Base-by-base conservation (phyloP, 345 rosid species). In the Eutrema yunnanense region DNA sequence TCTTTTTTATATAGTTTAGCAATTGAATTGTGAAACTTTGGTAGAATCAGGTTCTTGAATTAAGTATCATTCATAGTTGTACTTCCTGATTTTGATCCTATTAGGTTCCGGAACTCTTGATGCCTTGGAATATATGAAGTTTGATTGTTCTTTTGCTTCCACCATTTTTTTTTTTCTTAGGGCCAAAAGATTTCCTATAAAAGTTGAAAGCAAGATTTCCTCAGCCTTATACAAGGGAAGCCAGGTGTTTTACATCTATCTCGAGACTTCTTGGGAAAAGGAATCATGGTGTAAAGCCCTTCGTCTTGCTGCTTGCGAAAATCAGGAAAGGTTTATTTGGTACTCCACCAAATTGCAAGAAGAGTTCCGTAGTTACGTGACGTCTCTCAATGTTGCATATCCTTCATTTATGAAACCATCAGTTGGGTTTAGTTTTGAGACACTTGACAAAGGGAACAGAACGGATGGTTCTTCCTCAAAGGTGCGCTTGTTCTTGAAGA, bases 281-380 rank as follows among this genome's bases (percentile, higher is more conserved):
- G 98, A 95, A 76, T 85, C 98, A 3, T 95, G 99, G 99, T 95
- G 98, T 78, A 88, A 86, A 81, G 84, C 96, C 36, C 94, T 95
- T 33, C 99, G 97, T 77, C 84, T 86, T 66, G 97, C 92, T 80
- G 81, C 97, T 58, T 85, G 92, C 63, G 81, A 87, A 12, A 86
- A 87, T 71, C 83, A 80, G 46, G 83, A 83, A 66, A 87, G 73
- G 48, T 83, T 85, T 50, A 69, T 77, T 30, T 88, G 96, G 96
- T 60, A 60, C 58, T 82, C 87, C 73, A 57, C 82, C 64, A 84
- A 81, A 75, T 75, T 88, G 81, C 81, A 77, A 54, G 80, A 73
- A 76, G 90, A 87, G 4, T 95, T 92, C 75, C 87, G 67, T 22
- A 52, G 44, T 65, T 95, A 90, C 69, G 62, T 92, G 77, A 66